These are phyloP conservation scores for Pythium coloratum DNA, from an alignment of 352 stramenopile species.

Conservation along the genomic window DNA sequence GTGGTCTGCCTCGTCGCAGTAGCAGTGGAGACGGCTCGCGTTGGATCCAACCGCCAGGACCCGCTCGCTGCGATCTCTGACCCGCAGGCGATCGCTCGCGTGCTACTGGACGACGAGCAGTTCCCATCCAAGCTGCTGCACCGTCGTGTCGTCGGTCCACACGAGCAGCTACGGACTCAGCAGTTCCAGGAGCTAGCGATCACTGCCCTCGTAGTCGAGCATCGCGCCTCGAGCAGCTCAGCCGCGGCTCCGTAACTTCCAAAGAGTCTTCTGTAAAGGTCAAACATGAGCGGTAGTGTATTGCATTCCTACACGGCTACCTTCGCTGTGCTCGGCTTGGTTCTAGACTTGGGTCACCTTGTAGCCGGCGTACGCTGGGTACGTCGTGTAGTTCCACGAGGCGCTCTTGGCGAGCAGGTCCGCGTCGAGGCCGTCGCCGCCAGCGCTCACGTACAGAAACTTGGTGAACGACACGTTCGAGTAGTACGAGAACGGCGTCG, in stretches of 20 bases:
- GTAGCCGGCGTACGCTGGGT: conserved; percentile 42
- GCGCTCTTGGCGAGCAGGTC: conserved; percentile 46
- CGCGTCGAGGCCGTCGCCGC: conserved; percentile 44
- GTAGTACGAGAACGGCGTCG: conserved; percentile 52
- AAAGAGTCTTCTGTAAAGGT: too few relatives aligned
- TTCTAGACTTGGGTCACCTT: neutral
- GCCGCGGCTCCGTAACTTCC: neutral
- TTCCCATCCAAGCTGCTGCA: conserved; percentile 1
- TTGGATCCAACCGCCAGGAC: neutral
- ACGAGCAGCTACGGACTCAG: neutral
- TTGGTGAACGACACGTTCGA: conserved; percentile 52
- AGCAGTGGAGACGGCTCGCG: neutral
- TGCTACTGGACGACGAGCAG: neutral
- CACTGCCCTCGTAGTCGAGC: neutral
- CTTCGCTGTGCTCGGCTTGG: neutral
- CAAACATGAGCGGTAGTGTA: neutral
- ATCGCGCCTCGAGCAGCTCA: too few relatives aligned
- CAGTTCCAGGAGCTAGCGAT: neutral
- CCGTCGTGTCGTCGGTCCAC: neutral
- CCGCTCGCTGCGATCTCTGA: neutral
- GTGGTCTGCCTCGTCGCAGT: neutral
- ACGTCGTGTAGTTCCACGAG: conserved; percentile 46
- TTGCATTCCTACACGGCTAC: neutral
- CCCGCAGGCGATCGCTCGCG: neutral
- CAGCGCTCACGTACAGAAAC: conserved; percentile 55